Evolutionary conservation across 345 rosid genomes (phyloP).

Genomic region (Salix suchowensis): DNA sequence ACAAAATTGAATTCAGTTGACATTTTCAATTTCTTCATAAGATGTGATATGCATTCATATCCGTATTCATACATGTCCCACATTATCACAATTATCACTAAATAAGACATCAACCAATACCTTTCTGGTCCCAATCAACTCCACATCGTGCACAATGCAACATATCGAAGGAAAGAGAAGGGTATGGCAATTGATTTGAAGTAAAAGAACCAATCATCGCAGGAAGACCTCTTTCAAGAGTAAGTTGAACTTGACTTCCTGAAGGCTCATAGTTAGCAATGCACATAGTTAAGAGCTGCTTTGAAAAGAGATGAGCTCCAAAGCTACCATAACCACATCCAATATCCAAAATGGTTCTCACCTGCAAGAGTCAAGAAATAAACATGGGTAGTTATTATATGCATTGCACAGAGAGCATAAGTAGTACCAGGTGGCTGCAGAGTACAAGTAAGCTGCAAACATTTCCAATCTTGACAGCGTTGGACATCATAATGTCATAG

Average conservation of each 20-base stretch:
- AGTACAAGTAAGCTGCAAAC: background rate
- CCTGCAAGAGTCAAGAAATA: slow-evolving; percentile 41
- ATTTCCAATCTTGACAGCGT: background rate
- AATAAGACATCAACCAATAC: slow-evolving; percentile 29
- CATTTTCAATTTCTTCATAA: background rate
- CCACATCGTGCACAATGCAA: slow-evolving; percentile 93
- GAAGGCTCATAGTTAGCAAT: slow-evolving; percentile 88
- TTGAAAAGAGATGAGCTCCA: slow-evolving; percentile 89
- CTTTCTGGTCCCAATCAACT: slow-evolving; percentile 94
- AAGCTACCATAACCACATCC: slow-evolving; percentile 99
- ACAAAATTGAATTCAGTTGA: background rate
- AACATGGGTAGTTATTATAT: background rate
- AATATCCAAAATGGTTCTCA: slow-evolving; percentile 89
- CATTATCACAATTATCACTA: background rate
- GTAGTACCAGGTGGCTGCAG: background rate
- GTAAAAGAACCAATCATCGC: slow-evolving; percentile 86
- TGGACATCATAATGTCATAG: background rate
- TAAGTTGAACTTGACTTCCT: slow-evolving; percentile 97
- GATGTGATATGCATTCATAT: background rate
- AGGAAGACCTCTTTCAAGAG: slow-evolving; percentile 97
- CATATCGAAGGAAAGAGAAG: slow-evolving; percentile 98
- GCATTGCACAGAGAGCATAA: background rate
- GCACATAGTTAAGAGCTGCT: slow-evolving; percentile 85
- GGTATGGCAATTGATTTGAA: slow-evolving; percentile 82
- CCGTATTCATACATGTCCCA: background rate